Evolutionary conservation across 257 asterid genomes (phyloP).

Genomic region (Solanum virginianum): DNA sequence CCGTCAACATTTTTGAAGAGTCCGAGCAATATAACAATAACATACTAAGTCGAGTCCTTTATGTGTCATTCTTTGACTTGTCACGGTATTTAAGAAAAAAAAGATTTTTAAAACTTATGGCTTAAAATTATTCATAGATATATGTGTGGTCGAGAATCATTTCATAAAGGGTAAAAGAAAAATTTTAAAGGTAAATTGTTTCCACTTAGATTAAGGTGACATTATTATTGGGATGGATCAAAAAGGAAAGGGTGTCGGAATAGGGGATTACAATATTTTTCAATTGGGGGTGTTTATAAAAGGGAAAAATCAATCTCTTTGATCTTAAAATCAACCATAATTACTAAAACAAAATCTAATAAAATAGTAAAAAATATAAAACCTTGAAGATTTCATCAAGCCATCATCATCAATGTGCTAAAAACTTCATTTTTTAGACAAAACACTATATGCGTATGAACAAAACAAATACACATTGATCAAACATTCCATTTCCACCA

Average conservation of each 20-base stretch:
- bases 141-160: no score
- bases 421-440: not conserved
- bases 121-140: no score
- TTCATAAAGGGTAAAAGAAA: no score
- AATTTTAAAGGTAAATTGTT: no score
- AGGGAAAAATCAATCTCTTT: not conserved
- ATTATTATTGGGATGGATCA: fast-evolving
- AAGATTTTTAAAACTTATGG: no score
- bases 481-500: not conserved
- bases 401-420: not conserved
- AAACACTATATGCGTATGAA: not conserved
- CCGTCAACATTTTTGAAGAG: no score
- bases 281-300: not conserved
- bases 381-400: not conserved
- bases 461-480: not conserved
- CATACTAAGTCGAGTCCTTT: no score
- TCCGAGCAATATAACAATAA: no score
- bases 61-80: no score
- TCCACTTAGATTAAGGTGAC: no score
- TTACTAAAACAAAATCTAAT: not conserved
- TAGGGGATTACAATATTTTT: not conserved
- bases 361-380: not conserved
- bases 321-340: not conserved
- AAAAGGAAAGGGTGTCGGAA: no score
- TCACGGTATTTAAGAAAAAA: no score